Conservation (phyloP, 1,284 basidiomycete species). For the Sporisorium scitamineum region DNA sequence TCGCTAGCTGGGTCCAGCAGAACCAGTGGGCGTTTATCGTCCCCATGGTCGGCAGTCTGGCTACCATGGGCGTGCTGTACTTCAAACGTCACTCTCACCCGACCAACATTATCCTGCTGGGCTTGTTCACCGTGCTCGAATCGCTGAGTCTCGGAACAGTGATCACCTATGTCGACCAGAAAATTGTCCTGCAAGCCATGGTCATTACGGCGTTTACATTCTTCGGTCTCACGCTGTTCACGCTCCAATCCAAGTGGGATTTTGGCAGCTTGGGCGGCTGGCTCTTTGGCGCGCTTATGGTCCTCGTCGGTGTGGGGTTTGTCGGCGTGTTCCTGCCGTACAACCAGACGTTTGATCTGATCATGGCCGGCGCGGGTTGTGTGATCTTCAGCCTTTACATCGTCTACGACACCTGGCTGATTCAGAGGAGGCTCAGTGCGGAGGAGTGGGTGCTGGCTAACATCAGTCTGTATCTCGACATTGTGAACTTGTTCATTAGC, state of each 20-base stretch:
- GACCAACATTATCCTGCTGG: constrained; percentile 81
- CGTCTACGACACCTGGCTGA: constrained; percentile 83
- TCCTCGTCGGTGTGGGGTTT: constrained; percentile 70
- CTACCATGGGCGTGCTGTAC: constrained; percentile 81
- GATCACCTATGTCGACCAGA: constrained; percentile 80
- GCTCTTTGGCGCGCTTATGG: constrained; percentile 77
- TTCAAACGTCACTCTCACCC: constrained; percentile 90
- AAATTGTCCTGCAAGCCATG: constrained; percentile 86
- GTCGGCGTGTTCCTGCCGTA: constrained; percentile 85
- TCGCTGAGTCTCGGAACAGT: constrained; percentile 77
- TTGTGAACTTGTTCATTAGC: constrained; percentile 79
- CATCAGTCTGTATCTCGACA: constrained; percentile 78
- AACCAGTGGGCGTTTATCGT: constrained; percentile 70
- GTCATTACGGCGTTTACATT: constrained; percentile 88
- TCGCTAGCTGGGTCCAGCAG: constrained; percentile 57
- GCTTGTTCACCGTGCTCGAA: constrained; percentile 70
- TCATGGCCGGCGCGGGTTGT: constrained; percentile 81
- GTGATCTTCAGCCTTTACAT: constrained; percentile 78
- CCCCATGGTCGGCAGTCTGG: constrained; percentile 79
- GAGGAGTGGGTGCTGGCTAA: constrained; percentile 89
- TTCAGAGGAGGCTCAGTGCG: constrained; percentile 80
- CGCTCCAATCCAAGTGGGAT: constrained; percentile 78
- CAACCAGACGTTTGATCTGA: constrained; percentile 78
- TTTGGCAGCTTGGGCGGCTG: constrained; percentile 86
- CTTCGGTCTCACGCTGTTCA: constrained; percentile 82